Conservation (phyloP, 176 grass and related monocot genomes). For the Carex scoparia region DNA sequence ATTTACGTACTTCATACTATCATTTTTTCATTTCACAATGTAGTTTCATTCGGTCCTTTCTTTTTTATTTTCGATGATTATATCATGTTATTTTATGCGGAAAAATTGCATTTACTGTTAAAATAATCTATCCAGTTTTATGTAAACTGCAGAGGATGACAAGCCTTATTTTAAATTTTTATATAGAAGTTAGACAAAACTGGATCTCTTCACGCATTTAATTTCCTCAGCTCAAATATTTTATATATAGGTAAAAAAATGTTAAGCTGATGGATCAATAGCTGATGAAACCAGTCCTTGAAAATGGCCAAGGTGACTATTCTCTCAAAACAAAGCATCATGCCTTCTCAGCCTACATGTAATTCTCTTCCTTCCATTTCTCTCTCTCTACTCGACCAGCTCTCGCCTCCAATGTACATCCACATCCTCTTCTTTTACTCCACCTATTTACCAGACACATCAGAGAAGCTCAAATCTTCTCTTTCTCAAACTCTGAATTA, state of each 20-base stretch:
- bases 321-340: conserved; percentile 4
- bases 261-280: not conserved
- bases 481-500: not conserved
- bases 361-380: not conserved
- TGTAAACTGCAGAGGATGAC: too few relatives aligned
- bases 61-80: too few relatives aligned
- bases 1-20: too few relatives aligned
- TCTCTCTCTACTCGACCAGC: conserved; percentile 8
- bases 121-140: too few relatives aligned
- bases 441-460: not conserved
- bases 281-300: not conserved
- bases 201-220: not conserved
- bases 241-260: not conserved
- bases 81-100: too few relatives aligned
- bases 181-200: not conserved
- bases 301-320: not conserved
- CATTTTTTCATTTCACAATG: too few relatives aligned
- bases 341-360: not conserved
- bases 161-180: not conserved
- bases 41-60: too few relatives aligned
- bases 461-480: not conserved
- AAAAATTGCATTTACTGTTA: too few relatives aligned
- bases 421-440: conserved; percentile 8
- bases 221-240: not conserved
- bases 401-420: not conserved